Evolutionary conservation across 768 basidiomycete genomes (phyloP).

Genomic region (Russula emetica): DNA sequence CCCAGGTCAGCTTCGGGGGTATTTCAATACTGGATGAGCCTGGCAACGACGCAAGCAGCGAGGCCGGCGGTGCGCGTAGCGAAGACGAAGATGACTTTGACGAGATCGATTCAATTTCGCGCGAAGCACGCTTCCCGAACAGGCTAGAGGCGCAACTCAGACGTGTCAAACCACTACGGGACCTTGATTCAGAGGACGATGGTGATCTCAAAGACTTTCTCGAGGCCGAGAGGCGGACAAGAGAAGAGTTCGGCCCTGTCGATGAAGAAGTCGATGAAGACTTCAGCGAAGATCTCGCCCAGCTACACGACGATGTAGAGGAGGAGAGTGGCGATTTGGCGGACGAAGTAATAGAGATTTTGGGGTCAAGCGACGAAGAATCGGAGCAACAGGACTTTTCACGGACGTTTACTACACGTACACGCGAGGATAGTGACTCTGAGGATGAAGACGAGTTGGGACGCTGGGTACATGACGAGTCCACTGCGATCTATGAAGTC

Average conservation of each 20-base stretch:
- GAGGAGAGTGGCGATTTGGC: slow-evolving; percentile 29
- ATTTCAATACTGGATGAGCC: slow-evolving; percentile 39
- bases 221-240: slow-evolving; percentile 54
- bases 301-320: slow-evolving; percentile 28
- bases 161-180: slow-evolving; percentile 41
- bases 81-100: slow-evolving; percentile 53
- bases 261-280: slow-evolving; percentile 47
- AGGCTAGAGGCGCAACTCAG: slow-evolving; percentile 34
- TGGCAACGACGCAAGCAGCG: slow-evolving; percentile 40
- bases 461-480: slow-evolving; percentile 42
- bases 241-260: slow-evolving; percentile 46
- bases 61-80: slow-evolving; percentile 36
- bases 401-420: slow-evolving; percentile 11
- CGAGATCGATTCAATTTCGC: slow-evolving; percentile 53
- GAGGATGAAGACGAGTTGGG: slow-evolving; percentile 45
- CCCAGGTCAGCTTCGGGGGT: slow-evolving; percentile 49
- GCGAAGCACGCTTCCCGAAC: slow-evolving; percentile 34
- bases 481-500: slow-evolving; percentile 38
- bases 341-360: slow-evolving; percentile 25
- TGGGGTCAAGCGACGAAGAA: slow-evolving; percentile 25
- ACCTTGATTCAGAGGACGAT: slow-evolving; percentile 48
- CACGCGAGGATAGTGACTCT: slow-evolving; percentile 15
- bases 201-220: slow-evolving; percentile 64
- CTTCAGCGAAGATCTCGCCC: slow-evolving; percentile 29
- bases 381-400: neutral